These are phyloP conservation scores for Arthrobotrys megalospora DNA, from an alignment of 2,329 filamentous ascomycete species.

Conservation along the genomic window DNA sequence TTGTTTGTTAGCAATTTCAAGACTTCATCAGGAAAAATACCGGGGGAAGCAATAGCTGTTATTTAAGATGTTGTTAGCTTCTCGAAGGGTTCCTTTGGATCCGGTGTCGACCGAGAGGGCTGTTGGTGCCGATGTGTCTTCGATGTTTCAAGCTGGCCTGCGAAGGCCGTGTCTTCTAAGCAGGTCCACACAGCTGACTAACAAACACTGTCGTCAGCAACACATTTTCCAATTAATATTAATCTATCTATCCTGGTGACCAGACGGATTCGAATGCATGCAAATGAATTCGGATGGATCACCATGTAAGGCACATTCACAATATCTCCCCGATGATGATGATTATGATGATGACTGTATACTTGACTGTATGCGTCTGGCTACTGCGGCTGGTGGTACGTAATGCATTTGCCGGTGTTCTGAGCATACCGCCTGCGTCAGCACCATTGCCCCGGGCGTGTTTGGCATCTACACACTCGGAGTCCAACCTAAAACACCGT, in stretches of 20 bases:
- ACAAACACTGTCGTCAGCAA: constrained; percentile 17
- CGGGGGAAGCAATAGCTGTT: constrained; percentile 49
- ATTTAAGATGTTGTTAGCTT: constrained; percentile 49
- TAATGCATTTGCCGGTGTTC: constrained; percentile 50
- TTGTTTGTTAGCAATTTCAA: constrained; percentile 43
- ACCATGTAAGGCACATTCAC: too few relatives aligned
- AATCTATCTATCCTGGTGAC: too few relatives aligned
- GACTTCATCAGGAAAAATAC: constrained; percentile 31
- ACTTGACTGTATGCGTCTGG: background rate
- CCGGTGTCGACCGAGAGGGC: constrained; percentile 54
- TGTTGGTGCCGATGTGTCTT: constrained; percentile 60
- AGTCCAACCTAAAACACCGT: constrained; percentile 11
- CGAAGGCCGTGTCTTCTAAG: constrained; percentile 18
- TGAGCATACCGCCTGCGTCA: background rate
- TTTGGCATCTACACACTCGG: too few relatives aligned
- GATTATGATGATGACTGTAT: background rate
- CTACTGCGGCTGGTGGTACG: constrained; percentile 25
- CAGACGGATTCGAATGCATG: too few relatives aligned
- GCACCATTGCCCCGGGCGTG: background rate
- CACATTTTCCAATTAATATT: background rate
- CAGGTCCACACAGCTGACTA: constrained; percentile 24
- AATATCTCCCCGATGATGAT: background rate
- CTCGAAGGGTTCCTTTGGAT: constrained; percentile 46
- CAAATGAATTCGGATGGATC: too few relatives aligned
- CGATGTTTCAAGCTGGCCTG: constrained; percentile 28